Evolutionary conservation across 139 green algal species (phyloP).

Genomic region (Haematococcus sp.): DNA sequence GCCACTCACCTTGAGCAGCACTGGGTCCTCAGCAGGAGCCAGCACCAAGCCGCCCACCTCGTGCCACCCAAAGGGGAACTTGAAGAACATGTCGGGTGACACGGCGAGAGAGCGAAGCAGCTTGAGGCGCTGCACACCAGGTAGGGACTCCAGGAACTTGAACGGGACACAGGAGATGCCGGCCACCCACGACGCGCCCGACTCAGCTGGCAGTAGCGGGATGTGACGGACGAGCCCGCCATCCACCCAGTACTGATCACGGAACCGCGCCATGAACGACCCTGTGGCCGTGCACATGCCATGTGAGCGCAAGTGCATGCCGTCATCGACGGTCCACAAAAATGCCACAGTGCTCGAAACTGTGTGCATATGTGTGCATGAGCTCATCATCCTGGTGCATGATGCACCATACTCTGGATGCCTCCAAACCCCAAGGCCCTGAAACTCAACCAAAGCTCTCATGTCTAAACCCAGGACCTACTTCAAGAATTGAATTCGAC

Average conservation of each 20-base stretch:
- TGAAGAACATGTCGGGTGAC: slow-evolving; percentile 24
- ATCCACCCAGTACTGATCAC: slow-evolving; percentile 16
- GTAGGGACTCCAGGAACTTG: slow-evolving; percentile 19
- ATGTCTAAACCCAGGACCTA: no score
- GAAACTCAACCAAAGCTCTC: no score
- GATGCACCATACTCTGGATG: no score
- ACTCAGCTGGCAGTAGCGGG: slow-evolving; percentile 6
- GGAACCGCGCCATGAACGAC: slow-evolving; percentile 1
- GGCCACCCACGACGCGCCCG: slow-evolving; percentile 5
- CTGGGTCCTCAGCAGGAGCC: slow-evolving; percentile 12
- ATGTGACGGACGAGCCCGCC: slow-evolving; percentile 24
- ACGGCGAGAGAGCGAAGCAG: slow-evolving; percentile 18
- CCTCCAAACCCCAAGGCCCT: no score
- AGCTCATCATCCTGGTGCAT: no score
- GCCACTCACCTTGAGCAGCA: slow-evolving; percentile 11
- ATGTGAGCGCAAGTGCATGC: no score
- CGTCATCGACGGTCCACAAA: no score
- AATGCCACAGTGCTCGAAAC: no score
- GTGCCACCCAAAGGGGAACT: slow-evolving; percentile 13
- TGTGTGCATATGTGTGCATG: no score
- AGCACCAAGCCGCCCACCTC: slow-evolving; percentile 12
- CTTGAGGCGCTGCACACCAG: slow-evolving; percentile 9
- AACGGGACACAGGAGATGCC: slow-evolving; percentile 29
- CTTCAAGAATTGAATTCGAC: no score
- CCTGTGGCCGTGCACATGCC: no score